Conservation (phyloP, 2,329 filamentous ascomycete species). For the Didymella keratinophila region DNA sequence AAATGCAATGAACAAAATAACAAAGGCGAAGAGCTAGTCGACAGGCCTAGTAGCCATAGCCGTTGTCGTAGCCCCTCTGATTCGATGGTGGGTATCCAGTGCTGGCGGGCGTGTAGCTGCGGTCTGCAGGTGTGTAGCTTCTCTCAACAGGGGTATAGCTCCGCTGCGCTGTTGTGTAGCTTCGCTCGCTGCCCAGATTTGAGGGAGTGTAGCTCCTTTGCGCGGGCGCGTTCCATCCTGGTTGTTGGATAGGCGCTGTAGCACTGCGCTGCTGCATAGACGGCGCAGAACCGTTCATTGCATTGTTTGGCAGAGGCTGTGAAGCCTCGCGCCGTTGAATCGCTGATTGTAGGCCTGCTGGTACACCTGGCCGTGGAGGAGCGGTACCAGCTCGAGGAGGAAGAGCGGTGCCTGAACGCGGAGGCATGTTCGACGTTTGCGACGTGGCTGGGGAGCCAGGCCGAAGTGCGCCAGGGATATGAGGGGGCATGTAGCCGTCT, state of each 20-base stretch:
- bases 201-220: conserved; percentile 21
- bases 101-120: conserved; percentile 22
- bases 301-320: conserved; percentile 42
- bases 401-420: conserved; percentile 29
- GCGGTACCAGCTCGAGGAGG: conserved; percentile 38
- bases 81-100: conserved; percentile 28
- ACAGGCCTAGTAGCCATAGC: conserved; percentile 24
- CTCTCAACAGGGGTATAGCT: conserved; percentile 20
- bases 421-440: conserved; percentile 31
- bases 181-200: conserved; percentile 2
- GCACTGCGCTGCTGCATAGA: conserved; percentile 42
- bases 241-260: conserved; percentile 45
- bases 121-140: conserved; percentile 21
- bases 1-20: conserved; percentile 4
- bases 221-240: conserved; percentile 33
- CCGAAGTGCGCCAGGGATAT: conserved; percentile 37
- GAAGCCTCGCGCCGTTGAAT: conserved; percentile 49
- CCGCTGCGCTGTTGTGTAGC: conserved; percentile 12
- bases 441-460: conserved; percentile 41
- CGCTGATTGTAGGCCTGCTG: conserved; percentile 45
- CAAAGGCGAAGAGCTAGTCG: not conserved
- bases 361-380: conserved; percentile 45
- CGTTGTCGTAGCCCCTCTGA: conserved; percentile 32
- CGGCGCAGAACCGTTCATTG: conserved; percentile 33
- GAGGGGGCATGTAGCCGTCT: conserved; percentile 36